Percentiles rank a stretch among this genome's conserved stretches.
Evolutionary conservation across 2,329 filamentous ascomycete genomes (phyloP).

Genomic region (Penicillium sp.): DNA sequence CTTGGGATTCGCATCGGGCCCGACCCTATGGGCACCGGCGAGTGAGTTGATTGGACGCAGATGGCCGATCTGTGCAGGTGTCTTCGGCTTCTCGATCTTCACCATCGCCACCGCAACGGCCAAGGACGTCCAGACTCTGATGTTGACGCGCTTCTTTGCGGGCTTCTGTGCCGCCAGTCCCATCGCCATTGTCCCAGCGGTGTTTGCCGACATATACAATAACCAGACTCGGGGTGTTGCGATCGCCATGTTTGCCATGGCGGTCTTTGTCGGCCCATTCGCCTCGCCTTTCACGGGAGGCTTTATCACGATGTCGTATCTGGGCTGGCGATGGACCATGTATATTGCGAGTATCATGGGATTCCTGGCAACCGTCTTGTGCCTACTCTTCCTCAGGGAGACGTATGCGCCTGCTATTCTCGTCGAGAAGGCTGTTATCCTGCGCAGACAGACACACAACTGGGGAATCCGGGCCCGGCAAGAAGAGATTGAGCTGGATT

Average conservation of each 20-base stretch:
- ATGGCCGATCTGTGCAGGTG: slow-evolving; percentile 48
- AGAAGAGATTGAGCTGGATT: slow-evolving; percentile 54
- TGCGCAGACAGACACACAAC: slow-evolving; percentile 55
- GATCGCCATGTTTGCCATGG: slow-evolving; percentile 52
- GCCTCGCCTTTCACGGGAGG: slow-evolving; percentile 53
- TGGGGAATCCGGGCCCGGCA: slow-evolving; percentile 59
- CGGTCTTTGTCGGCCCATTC: slow-evolving; percentile 51
- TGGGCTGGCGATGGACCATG: slow-evolving; percentile 55
- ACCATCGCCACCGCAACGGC: slow-evolving; percentile 46
- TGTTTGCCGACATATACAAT: slow-evolving; percentile 51
- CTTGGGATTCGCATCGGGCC: slow-evolving; percentile 58
- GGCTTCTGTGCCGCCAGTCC: slow-evolving; percentile 48
- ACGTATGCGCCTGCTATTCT: slow-evolving; percentile 51
- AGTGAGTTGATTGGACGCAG: slow-evolving; percentile 60
- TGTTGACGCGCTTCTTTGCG: slow-evolving; percentile 48
- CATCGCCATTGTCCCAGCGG: slow-evolving; percentile 45
- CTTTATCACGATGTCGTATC: slow-evolving; percentile 49
- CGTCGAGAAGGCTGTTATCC: slow-evolving; percentile 44
- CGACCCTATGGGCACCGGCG: slow-evolving; percentile 61
- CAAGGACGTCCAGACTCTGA: slow-evolving; percentile 43
- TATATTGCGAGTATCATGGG: slow-evolving; percentile 56
- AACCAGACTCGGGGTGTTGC: slow-evolving; percentile 44
- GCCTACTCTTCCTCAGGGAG: slow-evolving; percentile 50
- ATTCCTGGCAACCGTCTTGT: slow-evolving; percentile 43
- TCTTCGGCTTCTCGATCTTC: slow-evolving; percentile 46